Evolutionary conservation across 176 grass and related monocot species (phyloP).

Genomic region (Puccinellia tenuiflora): DNA sequence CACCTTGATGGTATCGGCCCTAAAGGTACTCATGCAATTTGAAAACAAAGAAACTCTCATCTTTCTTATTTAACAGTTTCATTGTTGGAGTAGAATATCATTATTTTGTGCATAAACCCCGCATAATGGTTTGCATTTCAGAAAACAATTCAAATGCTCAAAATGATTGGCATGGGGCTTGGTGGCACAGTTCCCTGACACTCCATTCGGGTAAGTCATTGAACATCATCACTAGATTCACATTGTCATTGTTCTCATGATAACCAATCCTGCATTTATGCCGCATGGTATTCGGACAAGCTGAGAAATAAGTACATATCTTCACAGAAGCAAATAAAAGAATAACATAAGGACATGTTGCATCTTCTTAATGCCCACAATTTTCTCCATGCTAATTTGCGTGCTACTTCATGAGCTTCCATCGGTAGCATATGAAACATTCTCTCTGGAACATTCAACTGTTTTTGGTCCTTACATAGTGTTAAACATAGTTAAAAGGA

Average conservation of each 20-base stretch:
- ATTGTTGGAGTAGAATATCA: neutral
- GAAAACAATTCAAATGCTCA: slow-evolving; percentile 85
- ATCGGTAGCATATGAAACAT: neutral
- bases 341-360: neutral
- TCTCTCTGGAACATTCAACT: neutral
- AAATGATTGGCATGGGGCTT: slow-evolving; percentile 95
- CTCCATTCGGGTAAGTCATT: slow-evolving; percentile 57
- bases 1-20: slow-evolving; percentile 81
- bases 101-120: neutral
- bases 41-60: neutral
- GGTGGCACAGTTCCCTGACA: slow-evolving; percentile 84
- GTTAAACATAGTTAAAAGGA: slow-evolving; percentile 2
- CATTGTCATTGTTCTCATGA: neutral
- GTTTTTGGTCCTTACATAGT: neutral
- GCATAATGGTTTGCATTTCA: slow-evolving; percentile 35
- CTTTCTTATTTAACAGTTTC: neutral
- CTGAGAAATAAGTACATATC: neutral
- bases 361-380: slow-evolving; percentile 12
- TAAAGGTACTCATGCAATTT: slow-evolving; percentile 50
- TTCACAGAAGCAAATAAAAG: neutral
- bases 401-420: neutral
- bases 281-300: neutral
- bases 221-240: neutral
- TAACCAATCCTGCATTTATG: neutral
- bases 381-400: neutral